Evolutionary conservation across 805 yeast genomes (phyloP), one percentile per base, ranked within the genome.

Genomic region (Allodekkera sacchari): DNA sequence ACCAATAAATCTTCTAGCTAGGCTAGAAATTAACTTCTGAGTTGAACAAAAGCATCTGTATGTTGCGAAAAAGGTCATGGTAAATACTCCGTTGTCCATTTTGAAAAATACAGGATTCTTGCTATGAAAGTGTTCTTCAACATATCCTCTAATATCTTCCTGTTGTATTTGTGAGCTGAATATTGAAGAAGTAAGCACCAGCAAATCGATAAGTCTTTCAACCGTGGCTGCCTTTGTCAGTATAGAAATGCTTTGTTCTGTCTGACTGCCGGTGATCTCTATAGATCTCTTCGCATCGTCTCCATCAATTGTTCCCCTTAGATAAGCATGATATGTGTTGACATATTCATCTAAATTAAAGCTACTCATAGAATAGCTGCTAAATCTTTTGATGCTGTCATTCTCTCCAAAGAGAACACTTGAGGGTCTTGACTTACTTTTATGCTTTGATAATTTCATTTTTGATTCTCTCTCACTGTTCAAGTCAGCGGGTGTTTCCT

Each of bases 191-290:
- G 82, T 89, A 51, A 71, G 64, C 5, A 89, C 85, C 31, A 89
- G 57, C 15, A 88, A 66, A 53, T 89, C 96, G 33, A 87, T 66
- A 44, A 89, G 64, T 43, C 76, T 74, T 27, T 83, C 92, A 35
- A 84, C 56, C 1, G 83, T 68, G 1, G 92, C 92, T 4, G 83
- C 71, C 44, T 76, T 77, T 18, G 59, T 44, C 8, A 52, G 37
- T 14, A 57, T 47, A 25, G 50, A 54, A 25, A 47, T 44, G 18
- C 45, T 15, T 27, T 18, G 20, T 15, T 31, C 15, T 15, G 10
- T 19, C 18, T 7, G 19, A 26, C 28, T 23, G 20, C 14, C 7
- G 7, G 25, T 18, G 14, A 5, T 12, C 9, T 22, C 31, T 10
- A 9, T 13, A 5, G 20, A 14, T 21, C 17, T 7, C 20, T 17